Evolutionary conservation across 768 basidiomycete genomes (phyloP).

Genomic region (Auricularia sp.): DNA sequence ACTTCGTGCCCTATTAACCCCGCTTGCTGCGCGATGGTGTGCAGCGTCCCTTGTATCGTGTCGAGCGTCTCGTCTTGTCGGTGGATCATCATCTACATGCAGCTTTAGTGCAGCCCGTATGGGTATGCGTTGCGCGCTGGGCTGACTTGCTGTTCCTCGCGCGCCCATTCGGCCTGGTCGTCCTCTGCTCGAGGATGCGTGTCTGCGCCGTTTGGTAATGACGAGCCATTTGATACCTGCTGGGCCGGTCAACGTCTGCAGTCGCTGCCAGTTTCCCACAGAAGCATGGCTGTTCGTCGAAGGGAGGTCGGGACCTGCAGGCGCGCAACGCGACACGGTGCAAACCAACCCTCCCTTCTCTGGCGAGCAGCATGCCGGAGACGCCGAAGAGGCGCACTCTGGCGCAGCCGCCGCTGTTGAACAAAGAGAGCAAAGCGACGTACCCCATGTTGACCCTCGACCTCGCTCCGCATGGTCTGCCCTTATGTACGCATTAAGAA

Average conservation of each 20-base stretch:
- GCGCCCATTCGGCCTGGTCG: conserved; percentile 70
- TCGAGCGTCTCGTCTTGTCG: conserved; percentile 87
- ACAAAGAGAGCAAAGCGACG: background rate
- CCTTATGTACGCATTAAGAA: conserved; percentile 23
- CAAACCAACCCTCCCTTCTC: too few relatives aligned
- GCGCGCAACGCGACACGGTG: too few relatives aligned
- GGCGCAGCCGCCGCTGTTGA: too few relatives aligned
- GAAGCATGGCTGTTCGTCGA: too few relatives aligned
- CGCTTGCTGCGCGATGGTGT: conserved; percentile 79
- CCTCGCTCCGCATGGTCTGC: conserved; percentile 67
- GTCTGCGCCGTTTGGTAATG: conserved; percentile 5
- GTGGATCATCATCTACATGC: conserved; percentile 62
- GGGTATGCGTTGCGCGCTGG: conserved; percentile 3
- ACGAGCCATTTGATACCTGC: background rate
- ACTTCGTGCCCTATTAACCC: conserved; percentile 93
- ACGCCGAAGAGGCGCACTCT: too few relatives aligned
- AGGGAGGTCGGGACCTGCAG: too few relatives aligned
- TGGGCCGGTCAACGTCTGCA: too few relatives aligned
- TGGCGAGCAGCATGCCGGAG: too few relatives aligned
- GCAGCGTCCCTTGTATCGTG: conserved; percentile 77
- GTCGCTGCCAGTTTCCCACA: too few relatives aligned
- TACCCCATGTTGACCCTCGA: conserved; percentile 20
- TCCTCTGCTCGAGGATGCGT: conserved; percentile 33
- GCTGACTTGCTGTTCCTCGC: conserved; percentile 72
- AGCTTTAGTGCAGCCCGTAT: background rate